Conservation (phyloP, 1,284 basidiomycete species). For the Vanrija sp. region DNA sequence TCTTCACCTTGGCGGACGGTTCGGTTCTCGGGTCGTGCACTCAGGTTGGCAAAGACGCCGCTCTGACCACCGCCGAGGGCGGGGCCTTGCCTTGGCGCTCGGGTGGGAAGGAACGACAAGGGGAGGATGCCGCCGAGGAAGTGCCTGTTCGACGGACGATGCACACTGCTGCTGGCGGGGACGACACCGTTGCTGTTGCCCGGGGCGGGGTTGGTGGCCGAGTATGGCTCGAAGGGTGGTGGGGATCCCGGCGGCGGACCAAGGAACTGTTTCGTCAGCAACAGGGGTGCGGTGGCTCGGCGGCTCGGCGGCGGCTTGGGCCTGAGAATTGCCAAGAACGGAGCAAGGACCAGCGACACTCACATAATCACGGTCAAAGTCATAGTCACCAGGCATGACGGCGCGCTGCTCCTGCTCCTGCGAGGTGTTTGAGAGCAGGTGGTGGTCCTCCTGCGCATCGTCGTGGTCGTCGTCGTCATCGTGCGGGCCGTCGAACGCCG, state of each 20-base stretch:
- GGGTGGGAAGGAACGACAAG: constrained; percentile 64
- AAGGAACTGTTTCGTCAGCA: constrained; percentile 26
- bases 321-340: too few relatives aligned
- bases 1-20: constrained; percentile 57
- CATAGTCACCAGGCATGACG: constrained; percentile 57
- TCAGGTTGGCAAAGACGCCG: constrained; percentile 93
- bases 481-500: constrained; percentile 42
- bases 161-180: constrained; percentile 55
- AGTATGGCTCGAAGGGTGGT: constrained; percentile 60
- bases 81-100: constrained; percentile 41
- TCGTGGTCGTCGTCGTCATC: constrained; percentile 32
- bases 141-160: constrained; percentile 57
- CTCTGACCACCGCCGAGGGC: constrained; percentile 69
- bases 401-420: not conserved
- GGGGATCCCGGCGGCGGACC: constrained; percentile 72
- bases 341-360: constrained; percentile 17
- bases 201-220: constrained; percentile 59
- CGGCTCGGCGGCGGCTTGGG: too few relatives aligned
- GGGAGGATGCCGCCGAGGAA: constrained; percentile 68
- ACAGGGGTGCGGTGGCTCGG: too few relatives aligned
- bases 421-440: constrained; percentile 1
- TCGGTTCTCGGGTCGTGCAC: constrained; percentile 71
- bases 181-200: constrained; percentile 77
- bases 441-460: constrained; percentile 22
- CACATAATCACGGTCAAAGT: constrained; percentile 76